Evolutionary conservation across 371 early-diverging fungal genomes (phyloP).

Genomic region (Mucor irregularis): DNA sequence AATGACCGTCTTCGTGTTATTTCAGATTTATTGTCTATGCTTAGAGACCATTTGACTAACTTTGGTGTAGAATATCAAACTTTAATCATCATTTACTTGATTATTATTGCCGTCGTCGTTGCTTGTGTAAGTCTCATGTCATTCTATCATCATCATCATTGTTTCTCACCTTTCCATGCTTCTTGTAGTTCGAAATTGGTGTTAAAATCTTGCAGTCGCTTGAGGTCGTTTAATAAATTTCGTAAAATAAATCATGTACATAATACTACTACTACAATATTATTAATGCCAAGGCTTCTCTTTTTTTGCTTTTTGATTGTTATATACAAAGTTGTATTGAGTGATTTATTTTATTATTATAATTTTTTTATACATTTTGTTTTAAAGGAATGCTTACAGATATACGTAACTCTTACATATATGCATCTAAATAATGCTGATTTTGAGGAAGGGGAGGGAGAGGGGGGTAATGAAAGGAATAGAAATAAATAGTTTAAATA

Average conservation of each 20-base stretch:
- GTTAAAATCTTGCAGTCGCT: slow-evolving; percentile 48
- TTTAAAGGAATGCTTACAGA: too few species aligned
- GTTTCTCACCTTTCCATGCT: background rate
- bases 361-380: background rate
- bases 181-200: slow-evolving; percentile 49
- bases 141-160: background rate
- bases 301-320: too few species aligned
- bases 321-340: too few species aligned
- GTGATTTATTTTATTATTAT: too few species aligned
- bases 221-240: slow-evolving; percentile 24
- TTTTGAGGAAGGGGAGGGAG: background rate
- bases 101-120: slow-evolving; percentile 61
- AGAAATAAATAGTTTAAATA: slow-evolving; percentile 15
- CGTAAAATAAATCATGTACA: slow-evolving; percentile 3
- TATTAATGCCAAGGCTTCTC: background rate
- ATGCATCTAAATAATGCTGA: too few species aligned
- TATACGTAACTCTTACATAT: too few species aligned
- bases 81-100: slow-evolving; percentile 67
- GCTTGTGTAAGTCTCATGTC: slow-evolving; percentile 52
- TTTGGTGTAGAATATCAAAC: slow-evolving; percentile 67
- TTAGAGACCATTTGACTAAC: slow-evolving; percentile 71
- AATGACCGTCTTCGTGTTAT: slow-evolving; percentile 83
- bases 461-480: background rate
- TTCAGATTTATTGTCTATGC: slow-evolving; percentile 82
- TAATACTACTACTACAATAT: too few species aligned